These are phyloP conservation scores for Candida tallmaniae DNA, from an alignment of 805 yeast species.

Conservation along the genomic window DNA sequence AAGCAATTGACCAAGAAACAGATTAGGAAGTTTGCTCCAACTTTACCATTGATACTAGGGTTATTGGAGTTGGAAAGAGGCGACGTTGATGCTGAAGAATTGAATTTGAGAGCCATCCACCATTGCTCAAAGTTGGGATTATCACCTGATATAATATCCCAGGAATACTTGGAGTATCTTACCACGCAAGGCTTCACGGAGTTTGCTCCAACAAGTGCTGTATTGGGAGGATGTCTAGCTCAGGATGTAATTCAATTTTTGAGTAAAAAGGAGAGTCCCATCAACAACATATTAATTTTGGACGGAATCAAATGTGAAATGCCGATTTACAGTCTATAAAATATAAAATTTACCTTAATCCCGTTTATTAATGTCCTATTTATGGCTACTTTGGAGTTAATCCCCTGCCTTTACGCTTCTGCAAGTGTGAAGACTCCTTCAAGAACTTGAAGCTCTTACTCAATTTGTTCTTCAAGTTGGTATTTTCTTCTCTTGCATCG, in stretches of 20 bases:
- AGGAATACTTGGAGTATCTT: constrained; percentile 38
- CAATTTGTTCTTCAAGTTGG: constrained; percentile 22
- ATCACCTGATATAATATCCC: constrained; percentile 40
- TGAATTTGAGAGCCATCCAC: constrained; percentile 23
- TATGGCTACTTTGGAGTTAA: constrained; percentile 23
- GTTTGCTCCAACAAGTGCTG: constrained; percentile 78
- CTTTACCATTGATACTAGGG: constrained; percentile 58
- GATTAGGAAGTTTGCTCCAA: constrained; percentile 48
- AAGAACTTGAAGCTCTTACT: constrained; percentile 31
- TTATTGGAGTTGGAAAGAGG: constrained; percentile 41
- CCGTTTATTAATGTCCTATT: neutral
- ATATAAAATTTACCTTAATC: neutral
- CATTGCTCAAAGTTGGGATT: constrained; percentile 30
- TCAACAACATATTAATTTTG: constrained; percentile 73
- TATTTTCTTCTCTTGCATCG: constrained; percentile 19
- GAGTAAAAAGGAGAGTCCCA: constrained; percentile 71
- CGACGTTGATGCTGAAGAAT: constrained; percentile 21
- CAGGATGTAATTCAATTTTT: constrained; percentile 86
- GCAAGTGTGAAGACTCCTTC: constrained; percentile 37
- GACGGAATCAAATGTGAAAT: constrained; percentile 70
- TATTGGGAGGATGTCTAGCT: constrained; percentile 83
- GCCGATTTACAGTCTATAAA: constrained; percentile 62
- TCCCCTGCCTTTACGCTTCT: constrained; percentile 39
- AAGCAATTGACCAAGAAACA: constrained; percentile 41
- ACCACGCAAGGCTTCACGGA: constrained; percentile 55